A percentile compares a stretch with the other conserved stretches of the same genome.
These are phyloP conservation scores for Pythium insidiosum DNA, from an alignment of 352 stramenopile genomes.

Conservation along the genomic window DNA sequence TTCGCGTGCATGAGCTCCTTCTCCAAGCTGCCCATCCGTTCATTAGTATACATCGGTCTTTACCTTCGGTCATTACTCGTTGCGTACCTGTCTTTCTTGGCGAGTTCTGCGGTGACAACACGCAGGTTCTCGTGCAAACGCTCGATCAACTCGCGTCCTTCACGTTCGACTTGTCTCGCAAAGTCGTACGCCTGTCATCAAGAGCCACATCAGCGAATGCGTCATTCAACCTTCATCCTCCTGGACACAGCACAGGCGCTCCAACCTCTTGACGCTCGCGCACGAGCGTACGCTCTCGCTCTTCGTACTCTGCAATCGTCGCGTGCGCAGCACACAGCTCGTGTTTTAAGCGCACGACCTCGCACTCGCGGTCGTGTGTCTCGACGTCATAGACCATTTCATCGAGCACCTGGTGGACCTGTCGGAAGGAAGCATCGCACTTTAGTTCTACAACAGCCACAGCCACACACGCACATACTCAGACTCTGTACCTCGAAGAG, in stretches of 20 bases:
- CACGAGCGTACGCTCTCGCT: conserved; percentile 53
- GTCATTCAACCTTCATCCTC: too few species aligned
- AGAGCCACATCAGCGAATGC: too few species aligned
- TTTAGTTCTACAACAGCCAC: neutral
- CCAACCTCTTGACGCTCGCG: conserved; percentile 51
- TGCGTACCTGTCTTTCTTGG: conserved; percentile 50
- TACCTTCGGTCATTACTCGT: neutral
- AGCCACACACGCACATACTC: neutral
- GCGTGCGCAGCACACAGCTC: conserved; percentile 17
- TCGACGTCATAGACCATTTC: conserved; percentile 85
- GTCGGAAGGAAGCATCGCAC: too few species aligned
- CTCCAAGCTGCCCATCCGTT: conserved; percentile 29
- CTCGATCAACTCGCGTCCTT: conserved; percentile 29
- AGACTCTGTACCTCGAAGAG: conserved; percentile 28
- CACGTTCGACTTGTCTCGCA: conserved; percentile 36
- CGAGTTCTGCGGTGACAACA: conserved; percentile 44
- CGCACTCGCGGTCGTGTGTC: conserved; percentile 46
- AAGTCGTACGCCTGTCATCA: conserved; percentile 44
- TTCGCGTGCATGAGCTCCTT: conserved; percentile 44
- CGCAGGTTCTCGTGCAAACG: conserved; percentile 42
- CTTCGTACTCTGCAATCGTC: conserved; percentile 25
- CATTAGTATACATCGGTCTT: neutral
- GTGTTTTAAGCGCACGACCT: conserved; percentile 23
- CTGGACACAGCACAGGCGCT: too few species aligned
- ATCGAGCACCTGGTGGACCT: conserved; percentile 61